A percentile compares a stretch with the other conserved stretches of the same genome.
Conservation (phyloP, 345 rosid genomes). For the Aquilaria sinensis region DNA sequence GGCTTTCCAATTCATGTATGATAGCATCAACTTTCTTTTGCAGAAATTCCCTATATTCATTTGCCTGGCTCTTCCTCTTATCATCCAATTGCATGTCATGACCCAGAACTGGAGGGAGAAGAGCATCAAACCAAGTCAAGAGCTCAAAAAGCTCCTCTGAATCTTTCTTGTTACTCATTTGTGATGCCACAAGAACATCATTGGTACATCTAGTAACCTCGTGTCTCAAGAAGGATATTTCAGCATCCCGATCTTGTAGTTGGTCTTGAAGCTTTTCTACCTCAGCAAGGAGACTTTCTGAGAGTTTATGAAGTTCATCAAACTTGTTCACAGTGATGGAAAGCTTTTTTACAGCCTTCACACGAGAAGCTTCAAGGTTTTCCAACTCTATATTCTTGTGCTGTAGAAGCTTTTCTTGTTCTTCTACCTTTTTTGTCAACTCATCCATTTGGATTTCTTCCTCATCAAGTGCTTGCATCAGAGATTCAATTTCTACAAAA, state of each 20-base stretch:
- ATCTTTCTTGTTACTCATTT: constrained; percentile 41
- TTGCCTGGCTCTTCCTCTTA: constrained; percentile 21
- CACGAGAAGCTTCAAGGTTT: constrained; percentile 80
- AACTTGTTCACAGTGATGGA: constrained; percentile 75
- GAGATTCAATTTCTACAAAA: constrained; percentile 74
- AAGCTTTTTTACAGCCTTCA: constrained; percentile 75
- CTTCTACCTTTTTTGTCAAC: constrained; percentile 50
- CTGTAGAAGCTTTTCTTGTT: constrained; percentile 48
- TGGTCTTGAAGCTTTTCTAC: constrained; percentile 86
- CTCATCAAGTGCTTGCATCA: constrained; percentile 97
- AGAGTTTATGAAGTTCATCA: constrained; percentile 91
- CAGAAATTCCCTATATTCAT: constrained; percentile 56
- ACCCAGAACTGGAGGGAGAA: constrained; percentile 38
- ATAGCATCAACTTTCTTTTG: constrained; percentile 48
- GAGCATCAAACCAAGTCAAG: constrained; percentile 52
- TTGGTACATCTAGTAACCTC: constrained; percentile 94
- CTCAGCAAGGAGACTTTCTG: constrained; percentile 74
- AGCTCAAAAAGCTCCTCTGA: constrained; percentile 54
- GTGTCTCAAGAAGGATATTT: constrained; percentile 93
- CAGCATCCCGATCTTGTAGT: constrained; percentile 78
- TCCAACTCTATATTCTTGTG: constrained; percentile 59
- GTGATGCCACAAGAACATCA: constrained; percentile 77
- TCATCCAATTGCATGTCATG: constrained; percentile 37
- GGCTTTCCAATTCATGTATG: constrained; percentile 52
- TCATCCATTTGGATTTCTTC: constrained; percentile 92